These are phyloP conservation scores for Pleoardoris graminearum DNA, from an alignment of 2,329 filamentous ascomycete species.

Conservation along the genomic window DNA sequence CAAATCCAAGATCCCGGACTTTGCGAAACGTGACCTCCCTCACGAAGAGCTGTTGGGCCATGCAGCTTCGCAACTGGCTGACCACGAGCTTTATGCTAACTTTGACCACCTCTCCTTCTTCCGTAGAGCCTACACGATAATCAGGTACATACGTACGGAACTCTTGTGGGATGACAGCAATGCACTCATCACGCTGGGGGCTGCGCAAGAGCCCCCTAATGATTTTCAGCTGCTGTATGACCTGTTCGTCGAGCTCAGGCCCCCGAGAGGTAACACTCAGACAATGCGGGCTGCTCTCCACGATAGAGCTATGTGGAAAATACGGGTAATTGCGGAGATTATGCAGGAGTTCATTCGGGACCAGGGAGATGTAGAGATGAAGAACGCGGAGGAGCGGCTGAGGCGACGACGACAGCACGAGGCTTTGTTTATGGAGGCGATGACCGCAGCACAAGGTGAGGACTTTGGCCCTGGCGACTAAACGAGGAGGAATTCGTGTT, in stretches of 20 bases:
- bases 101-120: conserved; percentile 29
- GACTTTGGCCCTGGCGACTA: too few species aligned
- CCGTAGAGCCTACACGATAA: conserved; percentile 16
- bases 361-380: conserved; percentile 13
- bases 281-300: conserved; percentile 5
- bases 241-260: conserved; percentile 12
- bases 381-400: conserved; percentile 8
- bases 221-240: conserved; percentile 13
- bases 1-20: conserved; percentile 11
- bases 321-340: conserved; percentile 15
- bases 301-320: conserved; percentile 9
- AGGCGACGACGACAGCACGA: not conserved
- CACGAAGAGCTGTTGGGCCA: conserved; percentile 11
- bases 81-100: conserved; percentile 19
- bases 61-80: conserved; percentile 12
- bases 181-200: conserved; percentile 4
- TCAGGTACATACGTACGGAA: conserved; percentile 13
- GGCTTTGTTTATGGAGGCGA: too few species aligned
- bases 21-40: conserved; percentile 1
- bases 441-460: too few species aligned
- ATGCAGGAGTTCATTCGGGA: conserved; percentile 14
- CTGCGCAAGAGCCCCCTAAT: conserved; percentile 7
- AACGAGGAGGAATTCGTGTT: too few species aligned
- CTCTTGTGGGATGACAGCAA: conserved; percentile 15
- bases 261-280: conserved; percentile 13